phyloP scores from a whole-genome alignment of 495 filamentous ascomycete genomes.

The Penicillium salamii region DNA sequence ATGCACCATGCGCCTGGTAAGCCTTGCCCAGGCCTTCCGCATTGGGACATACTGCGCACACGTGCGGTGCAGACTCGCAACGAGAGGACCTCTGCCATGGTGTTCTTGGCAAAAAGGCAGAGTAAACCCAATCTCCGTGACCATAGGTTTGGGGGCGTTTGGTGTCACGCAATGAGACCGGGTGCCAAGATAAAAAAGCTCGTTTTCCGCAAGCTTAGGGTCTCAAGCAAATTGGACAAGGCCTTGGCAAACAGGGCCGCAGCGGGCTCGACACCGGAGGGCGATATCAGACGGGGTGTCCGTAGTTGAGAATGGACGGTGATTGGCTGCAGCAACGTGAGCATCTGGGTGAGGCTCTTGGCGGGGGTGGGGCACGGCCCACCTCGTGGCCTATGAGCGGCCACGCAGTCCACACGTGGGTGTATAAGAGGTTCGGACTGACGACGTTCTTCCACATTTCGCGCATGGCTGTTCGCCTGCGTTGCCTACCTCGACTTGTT shows the following conservation, averaged over 20 bases:
- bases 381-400: not conserved
- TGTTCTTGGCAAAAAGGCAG: not conserved
- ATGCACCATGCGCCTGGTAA: not conserved
- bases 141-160: not conserved
- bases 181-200: not conserved
- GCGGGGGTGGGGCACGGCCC: conserved; percentile 1
- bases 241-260: conserved; percentile 1
- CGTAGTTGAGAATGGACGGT: not conserved
- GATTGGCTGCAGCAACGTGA: not conserved
- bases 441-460: not conserved
- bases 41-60: conserved; percentile 1
- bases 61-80: conserved; percentile 8
- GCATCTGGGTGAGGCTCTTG: conserved; percentile 2
- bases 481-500: too few relatives aligned
- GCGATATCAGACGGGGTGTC: not conserved
- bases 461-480: not conserved
- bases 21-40: not conserved
- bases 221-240: conserved; percentile 5
- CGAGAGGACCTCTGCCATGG: not conserved
- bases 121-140: not conserved
- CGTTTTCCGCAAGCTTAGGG: conserved; percentile 3
- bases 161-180: not conserved
- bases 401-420: not conserved
- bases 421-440: not conserved
- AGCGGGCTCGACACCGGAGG: not conserved